These are phyloP conservation scores for Lipomyces orientalis DNA, from an alignment of 805 yeast genomes.

Conservation along the genomic window DNA sequence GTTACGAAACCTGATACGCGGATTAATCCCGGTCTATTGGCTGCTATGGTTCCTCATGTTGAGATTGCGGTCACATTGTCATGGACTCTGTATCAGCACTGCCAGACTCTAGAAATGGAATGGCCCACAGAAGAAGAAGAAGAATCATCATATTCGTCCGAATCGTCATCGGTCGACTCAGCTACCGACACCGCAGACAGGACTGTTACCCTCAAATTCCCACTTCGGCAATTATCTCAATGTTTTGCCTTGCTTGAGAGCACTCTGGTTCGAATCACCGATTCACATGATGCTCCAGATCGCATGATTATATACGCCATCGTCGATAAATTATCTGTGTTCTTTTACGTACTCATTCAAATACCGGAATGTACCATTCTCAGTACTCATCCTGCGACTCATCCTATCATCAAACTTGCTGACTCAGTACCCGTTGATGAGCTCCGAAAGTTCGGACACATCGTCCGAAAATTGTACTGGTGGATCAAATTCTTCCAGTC, in stretches of 20 bases:
- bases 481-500: conserved; percentile 20
- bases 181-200: neutral
- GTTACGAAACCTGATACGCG: neutral
- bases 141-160: conserved; percentile 6
- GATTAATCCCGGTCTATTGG: conserved; percentile 4
- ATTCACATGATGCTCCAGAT: conserved; percentile 18
- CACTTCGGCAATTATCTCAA: conserved; percentile 1
- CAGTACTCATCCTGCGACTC: conserved; percentile 21
- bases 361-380: conserved; percentile 3
- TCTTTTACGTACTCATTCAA: conserved; percentile 17
- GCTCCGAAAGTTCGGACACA: conserved; percentile 9
- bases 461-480: conserved; percentile 30
- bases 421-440: conserved; percentile 7
- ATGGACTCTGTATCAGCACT: conserved; percentile 1
- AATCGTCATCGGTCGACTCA: conserved; percentile 11
- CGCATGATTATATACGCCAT: conserved; percentile 13
- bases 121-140: conserved; percentile 4
- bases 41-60: conserved; percentile 12
- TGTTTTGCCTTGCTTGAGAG: conserved; percentile 14
- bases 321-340: conserved; percentile 16
- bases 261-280: conserved; percentile 6
- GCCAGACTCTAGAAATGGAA: neutral
- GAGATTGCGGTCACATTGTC: conserved; percentile 7
- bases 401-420: conserved; percentile 12
- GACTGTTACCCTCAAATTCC: conserved; percentile 9